Conservation (phyloP, 1,284 basidiomycete genomes). For the Leucoagaricus sp. region DNA sequence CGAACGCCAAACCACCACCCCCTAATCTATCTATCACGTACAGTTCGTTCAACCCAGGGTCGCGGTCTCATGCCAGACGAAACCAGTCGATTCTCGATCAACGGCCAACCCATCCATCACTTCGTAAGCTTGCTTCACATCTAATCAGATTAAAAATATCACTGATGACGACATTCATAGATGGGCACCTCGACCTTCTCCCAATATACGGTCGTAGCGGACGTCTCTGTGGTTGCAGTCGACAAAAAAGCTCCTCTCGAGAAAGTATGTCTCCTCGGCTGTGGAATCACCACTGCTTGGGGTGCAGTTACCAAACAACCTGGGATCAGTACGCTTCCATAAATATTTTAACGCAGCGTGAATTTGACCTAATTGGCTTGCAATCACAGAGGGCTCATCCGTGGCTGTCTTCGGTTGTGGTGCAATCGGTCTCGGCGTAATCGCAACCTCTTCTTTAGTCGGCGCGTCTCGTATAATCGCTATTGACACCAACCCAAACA, state of each 20-base stretch:
- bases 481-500: conserved; percentile 86
- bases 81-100: conserved; percentile 88
- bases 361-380: too few relatives aligned
- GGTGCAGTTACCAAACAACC: conserved; percentile 84
- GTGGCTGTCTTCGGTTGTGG: conserved; percentile 97
- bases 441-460: conserved; percentile 80
- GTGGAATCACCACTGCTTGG: conserved; percentile 98
- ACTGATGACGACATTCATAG: conserved; percentile 38
- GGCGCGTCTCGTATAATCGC: conserved; percentile 91
- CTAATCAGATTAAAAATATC: not conserved
- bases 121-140: conserved; percentile 64
- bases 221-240: conserved; percentile 94
- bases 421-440: conserved; percentile 93
- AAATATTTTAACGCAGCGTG: too few relatives aligned
- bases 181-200: conserved; percentile 99
- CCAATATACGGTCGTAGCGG: conserved; percentile 98
- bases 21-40: conserved; percentile 14
- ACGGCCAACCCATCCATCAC: conserved; percentile 87
- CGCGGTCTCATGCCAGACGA: conserved; percentile 95
- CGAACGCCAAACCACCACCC: not conserved
- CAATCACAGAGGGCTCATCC: conserved; percentile 69
- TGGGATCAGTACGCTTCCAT: conserved; percentile 62
- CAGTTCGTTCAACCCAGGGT: conserved; percentile 94
- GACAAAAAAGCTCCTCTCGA: conserved; percentile 87
- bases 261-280: conserved; percentile 93